Conservation (phyloP, 1,139 yeast genomes). For the Candida buenavistaensis region DNA sequence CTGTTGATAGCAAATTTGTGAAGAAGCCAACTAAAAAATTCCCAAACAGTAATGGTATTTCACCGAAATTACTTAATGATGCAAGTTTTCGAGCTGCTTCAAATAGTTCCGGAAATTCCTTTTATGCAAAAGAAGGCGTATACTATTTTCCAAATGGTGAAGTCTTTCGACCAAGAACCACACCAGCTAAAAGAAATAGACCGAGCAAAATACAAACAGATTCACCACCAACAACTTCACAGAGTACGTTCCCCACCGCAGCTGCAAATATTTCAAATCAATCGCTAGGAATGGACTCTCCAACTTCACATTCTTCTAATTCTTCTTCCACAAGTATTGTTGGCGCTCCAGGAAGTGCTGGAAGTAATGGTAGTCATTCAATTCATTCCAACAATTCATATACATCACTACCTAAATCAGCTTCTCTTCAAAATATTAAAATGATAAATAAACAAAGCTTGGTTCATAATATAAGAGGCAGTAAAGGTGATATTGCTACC, state of each 20-base stretch:
- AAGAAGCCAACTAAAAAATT: constrained; percentile 30
- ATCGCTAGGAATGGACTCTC: neutral
- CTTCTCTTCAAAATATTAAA: constrained; percentile 24
- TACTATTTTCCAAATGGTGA: constrained; percentile 59
- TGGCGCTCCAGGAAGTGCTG: neutral
- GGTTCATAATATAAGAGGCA: constrained; percentile 30
- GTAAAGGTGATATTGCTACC: constrained; percentile 31
- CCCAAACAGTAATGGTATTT: constrained; percentile 15
- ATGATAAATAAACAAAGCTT: constrained; percentile 21
- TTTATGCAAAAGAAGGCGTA: constrained; percentile 13
- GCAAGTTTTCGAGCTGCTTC: constrained; percentile 3
- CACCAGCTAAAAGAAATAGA: constrained; percentile 38
- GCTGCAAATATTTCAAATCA: constrained; percentile 1
- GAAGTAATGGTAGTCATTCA: constrained; percentile 1
- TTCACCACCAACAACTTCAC: constrained; percentile 5
- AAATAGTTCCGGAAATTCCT: constrained; percentile 5
- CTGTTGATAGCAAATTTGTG: constrained; percentile 39
- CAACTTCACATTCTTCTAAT: constrained; percentile 1
- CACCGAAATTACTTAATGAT: constrained; percentile 10
- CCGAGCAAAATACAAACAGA: constrained; percentile 28
- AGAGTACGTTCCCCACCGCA: constrained; percentile 1
- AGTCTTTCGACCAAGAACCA: constrained; percentile 47
- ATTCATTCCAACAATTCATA: constrained; percentile 11
- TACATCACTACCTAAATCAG: constrained; percentile 16
- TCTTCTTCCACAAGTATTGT: constrained; percentile 2